Conservation (phyloP, 78 protist genomes). For the Dictyostelium intermedium region DNA sequence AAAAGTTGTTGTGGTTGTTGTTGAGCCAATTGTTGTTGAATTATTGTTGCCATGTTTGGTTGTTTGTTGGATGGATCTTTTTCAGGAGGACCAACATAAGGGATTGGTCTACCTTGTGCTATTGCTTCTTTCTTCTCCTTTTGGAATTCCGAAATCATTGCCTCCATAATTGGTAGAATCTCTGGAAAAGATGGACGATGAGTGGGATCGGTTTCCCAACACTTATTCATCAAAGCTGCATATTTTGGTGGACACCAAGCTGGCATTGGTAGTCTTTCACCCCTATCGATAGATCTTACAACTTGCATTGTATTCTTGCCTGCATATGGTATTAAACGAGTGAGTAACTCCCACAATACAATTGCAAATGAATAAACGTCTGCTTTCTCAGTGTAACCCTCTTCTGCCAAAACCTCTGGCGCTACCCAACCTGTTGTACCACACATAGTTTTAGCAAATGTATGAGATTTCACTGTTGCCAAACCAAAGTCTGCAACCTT, state of each 20-base stretch:
- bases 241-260: conserved; percentile 65
- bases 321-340: conserved; percentile 77
- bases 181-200: conserved; percentile 75
- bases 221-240: conserved; percentile 41
- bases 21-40: not conserved
- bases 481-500: conserved; percentile 89
- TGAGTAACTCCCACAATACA: conserved; percentile 71
- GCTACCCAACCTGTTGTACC: conserved; percentile 81
- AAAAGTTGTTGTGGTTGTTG: not conserved
- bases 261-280: conserved; percentile 66
- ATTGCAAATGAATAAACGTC: conserved; percentile 71
- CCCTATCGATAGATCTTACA: conserved; percentile 64
- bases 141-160: conserved; percentile 56
- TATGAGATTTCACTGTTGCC: conserved; percentile 73
- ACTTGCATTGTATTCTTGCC: conserved; percentile 77
- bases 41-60: not conserved
- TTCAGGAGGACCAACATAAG: conserved; percentile 61
- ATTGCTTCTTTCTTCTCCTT: conserved; percentile 31
- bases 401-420: conserved; percentile 70
- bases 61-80: not conserved
- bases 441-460: conserved; percentile 70
- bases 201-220: conserved; percentile 81
- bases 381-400: conserved; percentile 73
- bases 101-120: conserved; percentile 6
- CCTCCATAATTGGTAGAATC: conserved; percentile 62